Conservation (phyloP, 805 yeast species). For the Grigorovia transvaalensis region DNA sequence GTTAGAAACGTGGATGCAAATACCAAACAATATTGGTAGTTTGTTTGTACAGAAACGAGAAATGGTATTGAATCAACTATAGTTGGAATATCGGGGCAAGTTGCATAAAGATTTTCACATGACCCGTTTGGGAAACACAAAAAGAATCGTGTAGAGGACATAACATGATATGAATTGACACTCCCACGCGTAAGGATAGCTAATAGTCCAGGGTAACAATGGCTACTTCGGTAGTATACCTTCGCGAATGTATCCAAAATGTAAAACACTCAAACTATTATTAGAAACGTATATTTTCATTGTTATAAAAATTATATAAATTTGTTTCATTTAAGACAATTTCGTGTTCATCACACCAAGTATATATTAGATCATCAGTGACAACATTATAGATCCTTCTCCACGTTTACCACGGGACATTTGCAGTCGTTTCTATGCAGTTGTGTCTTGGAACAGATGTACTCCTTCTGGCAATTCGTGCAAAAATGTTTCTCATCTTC, state of each 20-base stretch:
- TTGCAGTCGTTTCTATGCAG: neutral
- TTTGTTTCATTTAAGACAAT: no score
- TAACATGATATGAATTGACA: neutral
- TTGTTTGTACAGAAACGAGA: neutral
- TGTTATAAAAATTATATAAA: no score
- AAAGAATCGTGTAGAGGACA: neutral
- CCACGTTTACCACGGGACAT: neutral
- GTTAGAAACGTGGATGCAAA: no score
- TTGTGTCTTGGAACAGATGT: neutral
- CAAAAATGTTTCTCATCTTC: neutral
- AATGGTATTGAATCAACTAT: neutral
- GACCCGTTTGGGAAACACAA: neutral
- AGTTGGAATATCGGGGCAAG: no score
- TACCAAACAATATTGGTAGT: no score
- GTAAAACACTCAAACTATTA: no score
- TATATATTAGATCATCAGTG: neutral
- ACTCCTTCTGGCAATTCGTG: neutral
- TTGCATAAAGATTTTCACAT: neutral
- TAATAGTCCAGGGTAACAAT: no score
- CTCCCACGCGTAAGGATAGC: neutral
- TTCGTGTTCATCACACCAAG: no score
- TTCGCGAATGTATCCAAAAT: no score
- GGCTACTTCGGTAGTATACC: no score
- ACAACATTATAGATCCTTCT: no score
- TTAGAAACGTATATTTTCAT: no score